Conservation (phyloP, 371 early-diverging fungal species). For the Nematocida sp. region DNA sequence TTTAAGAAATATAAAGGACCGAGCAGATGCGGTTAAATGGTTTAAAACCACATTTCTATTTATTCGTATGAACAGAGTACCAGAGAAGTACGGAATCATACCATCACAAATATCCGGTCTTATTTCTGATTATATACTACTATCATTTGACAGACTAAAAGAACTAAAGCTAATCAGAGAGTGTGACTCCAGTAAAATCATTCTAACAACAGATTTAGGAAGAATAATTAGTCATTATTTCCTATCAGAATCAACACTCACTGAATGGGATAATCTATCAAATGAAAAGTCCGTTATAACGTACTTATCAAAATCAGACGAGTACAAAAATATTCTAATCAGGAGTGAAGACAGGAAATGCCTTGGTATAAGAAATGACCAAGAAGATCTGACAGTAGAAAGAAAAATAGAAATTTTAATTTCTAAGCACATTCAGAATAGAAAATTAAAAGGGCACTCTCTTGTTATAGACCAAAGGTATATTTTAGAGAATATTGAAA, state of each 20-base stretch:
- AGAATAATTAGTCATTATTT: slow-evolving; percentile 33
- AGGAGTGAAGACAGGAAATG: slow-evolving; percentile 29
- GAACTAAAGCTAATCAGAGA: slow-evolving; percentile 55
- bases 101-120: slow-evolving; percentile 37
- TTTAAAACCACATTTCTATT: slow-evolving; percentile 89
- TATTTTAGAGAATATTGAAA: slow-evolving; percentile 40
- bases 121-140: slow-evolving; percentile 58
- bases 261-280: slow-evolving; percentile 9
- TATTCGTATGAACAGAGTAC: slow-evolving; percentile 76
- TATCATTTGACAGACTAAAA: slow-evolving; percentile 57
- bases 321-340: slow-evolving; percentile 14
- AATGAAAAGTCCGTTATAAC: not conserved
- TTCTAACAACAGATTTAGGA: slow-evolving; percentile 31
- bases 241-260: slow-evolving; percentile 27
- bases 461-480: slow-evolving; percentile 36
- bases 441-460: slow-evolving; percentile 26
- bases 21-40: slow-evolving; percentile 90
- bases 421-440: slow-evolving; percentile 30
- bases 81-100: slow-evolving; percentile 62
- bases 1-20: slow-evolving; percentile 80
- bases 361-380: slow-evolving; percentile 30
- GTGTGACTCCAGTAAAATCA: not conserved
- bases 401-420: slow-evolving; percentile 27
- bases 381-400: slow-evolving; percentile 32
- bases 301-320: slow-evolving; percentile 23